Evolutionary conservation across 441 rosid species (phyloP).

Genomic region (Pelargonium myrrhifolium): DNA sequence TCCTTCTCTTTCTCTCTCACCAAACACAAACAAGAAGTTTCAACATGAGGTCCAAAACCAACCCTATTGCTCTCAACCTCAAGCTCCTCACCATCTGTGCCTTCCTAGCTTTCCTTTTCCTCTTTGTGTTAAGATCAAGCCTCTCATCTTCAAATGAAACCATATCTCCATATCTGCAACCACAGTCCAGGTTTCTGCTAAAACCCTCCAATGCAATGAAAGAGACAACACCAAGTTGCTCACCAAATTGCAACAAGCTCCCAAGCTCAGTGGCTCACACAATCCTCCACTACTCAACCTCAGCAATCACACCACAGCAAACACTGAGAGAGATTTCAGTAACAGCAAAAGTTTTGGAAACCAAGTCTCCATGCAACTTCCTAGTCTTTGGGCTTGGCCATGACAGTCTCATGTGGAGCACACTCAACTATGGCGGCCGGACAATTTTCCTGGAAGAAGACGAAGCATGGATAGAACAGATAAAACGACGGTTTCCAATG

Average conservation of each 20-base stretch:
- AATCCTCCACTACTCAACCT: constrained; percentile 63
- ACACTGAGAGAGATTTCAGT: constrained; percentile 62
- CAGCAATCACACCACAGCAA: constrained; percentile 75
- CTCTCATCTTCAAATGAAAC: constrained; percentile 34
- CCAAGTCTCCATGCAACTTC: constrained; percentile 81
- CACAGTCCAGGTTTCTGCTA: constrained; percentile 8
- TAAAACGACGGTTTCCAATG: constrained; percentile 55
- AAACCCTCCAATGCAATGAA: constrained; percentile 4
- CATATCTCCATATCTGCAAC: constrained; percentile 17
- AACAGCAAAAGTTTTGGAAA: constrained; percentile 41
- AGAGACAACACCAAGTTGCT: constrained; percentile 29
- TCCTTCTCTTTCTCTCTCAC: background rate
- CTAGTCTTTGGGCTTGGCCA: constrained; percentile 87
- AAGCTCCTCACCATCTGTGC: constrained; percentile 56
- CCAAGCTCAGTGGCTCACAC: constrained; percentile 57
- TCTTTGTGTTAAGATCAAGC: constrained; percentile 51
- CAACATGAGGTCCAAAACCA: constrained; percentile 57
- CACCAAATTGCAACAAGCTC: constrained; percentile 43
- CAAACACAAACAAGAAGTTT: background rate
- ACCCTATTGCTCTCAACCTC: constrained; percentile 32
- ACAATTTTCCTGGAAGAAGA: constrained; percentile 83
- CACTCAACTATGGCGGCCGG: constrained; percentile 77
- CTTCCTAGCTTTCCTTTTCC: constrained; percentile 46
- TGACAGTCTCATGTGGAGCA: constrained; percentile 86
- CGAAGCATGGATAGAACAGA: constrained; percentile 74